Evolutionary conservation across 2,329 filamentous ascomycete species (phyloP).

Genomic region (Fusarium multiceps): DNA sequence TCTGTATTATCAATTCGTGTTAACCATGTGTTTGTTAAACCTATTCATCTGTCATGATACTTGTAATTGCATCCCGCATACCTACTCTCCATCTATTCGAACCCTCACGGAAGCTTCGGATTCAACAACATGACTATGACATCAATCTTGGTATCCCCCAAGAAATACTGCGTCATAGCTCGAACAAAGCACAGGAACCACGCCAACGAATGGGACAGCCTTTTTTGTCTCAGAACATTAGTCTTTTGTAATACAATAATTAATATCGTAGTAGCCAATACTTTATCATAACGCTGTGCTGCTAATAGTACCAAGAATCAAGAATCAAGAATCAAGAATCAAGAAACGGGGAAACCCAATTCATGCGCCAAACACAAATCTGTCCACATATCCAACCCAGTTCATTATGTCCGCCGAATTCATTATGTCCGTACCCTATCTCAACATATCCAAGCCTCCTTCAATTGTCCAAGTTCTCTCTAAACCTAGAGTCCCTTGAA

Average conservation of each 20-base stretch:
- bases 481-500: conserved; percentile 67
- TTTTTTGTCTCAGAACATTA: not conserved
- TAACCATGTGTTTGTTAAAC: not conserved
- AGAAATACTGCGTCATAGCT: conserved; percentile 16
- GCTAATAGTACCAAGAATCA: not conserved
- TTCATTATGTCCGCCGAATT: not conserved
- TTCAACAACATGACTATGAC: not conserved
- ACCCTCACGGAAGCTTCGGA: not conserved
- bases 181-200: not conserved
- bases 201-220: not conserved
- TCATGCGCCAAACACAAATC: not conserved
- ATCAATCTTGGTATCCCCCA: not conserved
- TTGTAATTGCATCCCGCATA: not conserved
- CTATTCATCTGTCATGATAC: not conserved
- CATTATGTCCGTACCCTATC: not conserved
- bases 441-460: not conserved
- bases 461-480: conserved; percentile 59
- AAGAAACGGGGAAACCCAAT: not conserved
- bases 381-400: not conserved
- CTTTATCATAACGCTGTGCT: conserved; percentile 1
- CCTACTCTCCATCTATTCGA: not conserved
- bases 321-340: not conserved
- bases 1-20: not conserved
- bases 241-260: not conserved
- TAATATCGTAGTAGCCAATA: not conserved